Evolutionary conservation across 1,284 basidiomycete genomes (phyloP), one percentile per base, ranked within the genome.

Genomic region (Dichomitus squalens): DNA sequence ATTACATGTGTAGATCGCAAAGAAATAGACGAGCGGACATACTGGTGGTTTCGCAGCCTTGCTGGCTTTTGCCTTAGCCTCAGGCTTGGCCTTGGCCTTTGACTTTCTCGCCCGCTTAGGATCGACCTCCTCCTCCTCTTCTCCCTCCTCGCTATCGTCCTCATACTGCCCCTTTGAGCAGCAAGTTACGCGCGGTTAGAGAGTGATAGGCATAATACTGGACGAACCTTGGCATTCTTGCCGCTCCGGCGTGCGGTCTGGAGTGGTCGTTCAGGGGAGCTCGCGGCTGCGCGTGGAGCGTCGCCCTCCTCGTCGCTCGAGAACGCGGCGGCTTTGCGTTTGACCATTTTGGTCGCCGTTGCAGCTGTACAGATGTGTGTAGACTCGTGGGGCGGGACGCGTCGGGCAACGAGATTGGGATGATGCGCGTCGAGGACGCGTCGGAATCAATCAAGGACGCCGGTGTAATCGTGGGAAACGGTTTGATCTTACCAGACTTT

Each of bases 301-400:
- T 66, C 53, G 20, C 73, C 72, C 7, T 73, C 61, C 9, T 74
- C 74, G 49, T 63, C 66, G 25, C 73, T 71, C 58, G 65, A 70
- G 34, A 56, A 58, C 44, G 52, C 48, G 18, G 47, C 60, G 18
- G 64, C 49, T 59, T 75, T 79, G 64, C 79, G 70, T 60, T 78
- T 79, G 4, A 58, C 66, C 75, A 78, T 78, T 36, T 39, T 63
- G 16, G 35, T 53, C 11, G 29, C 12, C 49, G 58, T 53, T 6
- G 36, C 16, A 21, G 25, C 3, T 25, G 4, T 29, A 23, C 23
- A 38, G 49, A 27, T 4, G 20, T n/a, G n/a, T n/a, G n/a, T n/a
- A n/a, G n/a, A n/a, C n/a, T n/a, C n/a, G n/a, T n/a, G n/a, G n/a
- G n/a, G n/a, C n/a, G n/a, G n/a, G n/a, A n/a, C n/a, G n/a, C n/a